A percentile compares a stretch with the other conserved stretches of the same genome.
Evolutionary conservation across 228 moss, liverwort and hornwort species (phyloP).

Genomic region (Sphagnum magellanicum): DNA sequence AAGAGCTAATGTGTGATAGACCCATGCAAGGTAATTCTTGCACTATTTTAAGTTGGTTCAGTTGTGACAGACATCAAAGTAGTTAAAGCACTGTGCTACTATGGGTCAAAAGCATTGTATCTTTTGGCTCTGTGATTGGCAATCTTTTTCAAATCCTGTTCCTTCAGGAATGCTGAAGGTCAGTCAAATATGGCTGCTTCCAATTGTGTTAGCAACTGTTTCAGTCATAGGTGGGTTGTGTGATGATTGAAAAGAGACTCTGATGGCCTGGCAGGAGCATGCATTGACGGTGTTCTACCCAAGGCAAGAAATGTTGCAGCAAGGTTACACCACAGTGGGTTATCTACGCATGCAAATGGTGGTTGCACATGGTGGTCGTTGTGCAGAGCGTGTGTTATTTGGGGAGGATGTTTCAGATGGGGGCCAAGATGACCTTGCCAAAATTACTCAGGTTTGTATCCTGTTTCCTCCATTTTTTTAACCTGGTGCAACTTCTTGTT

Average conservation of each 20-base stretch:
- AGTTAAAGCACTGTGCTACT: too few relatives aligned
- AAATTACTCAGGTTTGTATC: constrained; percentile 61
- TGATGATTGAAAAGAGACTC: too few relatives aligned
- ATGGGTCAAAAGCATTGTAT: too few relatives aligned
- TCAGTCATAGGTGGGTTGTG: too few relatives aligned
- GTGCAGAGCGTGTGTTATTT: constrained; percentile 76
- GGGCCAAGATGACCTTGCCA: constrained; percentile 85
- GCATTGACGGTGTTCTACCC: constrained; percentile 90
- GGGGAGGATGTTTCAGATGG: constrained; percentile 81
- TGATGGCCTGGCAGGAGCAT: constrained; percentile 43
- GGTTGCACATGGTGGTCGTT: constrained; percentile 94
- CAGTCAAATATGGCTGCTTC: background rate
- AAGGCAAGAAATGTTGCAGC: constrained; percentile 85
- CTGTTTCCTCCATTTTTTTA: background rate
- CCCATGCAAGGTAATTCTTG: too few relatives aligned
- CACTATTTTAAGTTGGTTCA: too few relatives aligned
- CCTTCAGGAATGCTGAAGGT: background rate
- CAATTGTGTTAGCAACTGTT: too few relatives aligned
- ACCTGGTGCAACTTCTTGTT: background rate
- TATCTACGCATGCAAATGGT: constrained; percentile 99
- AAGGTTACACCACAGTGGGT: constrained; percentile 86
- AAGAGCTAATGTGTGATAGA: too few relatives aligned
- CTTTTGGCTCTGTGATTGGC: too few relatives aligned
- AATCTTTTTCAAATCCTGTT: too few relatives aligned
- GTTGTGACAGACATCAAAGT: too few relatives aligned